Base-by-base conservation (phyloP, 1,139 yeast genomes). In the Protomyces inouyei region DNA sequence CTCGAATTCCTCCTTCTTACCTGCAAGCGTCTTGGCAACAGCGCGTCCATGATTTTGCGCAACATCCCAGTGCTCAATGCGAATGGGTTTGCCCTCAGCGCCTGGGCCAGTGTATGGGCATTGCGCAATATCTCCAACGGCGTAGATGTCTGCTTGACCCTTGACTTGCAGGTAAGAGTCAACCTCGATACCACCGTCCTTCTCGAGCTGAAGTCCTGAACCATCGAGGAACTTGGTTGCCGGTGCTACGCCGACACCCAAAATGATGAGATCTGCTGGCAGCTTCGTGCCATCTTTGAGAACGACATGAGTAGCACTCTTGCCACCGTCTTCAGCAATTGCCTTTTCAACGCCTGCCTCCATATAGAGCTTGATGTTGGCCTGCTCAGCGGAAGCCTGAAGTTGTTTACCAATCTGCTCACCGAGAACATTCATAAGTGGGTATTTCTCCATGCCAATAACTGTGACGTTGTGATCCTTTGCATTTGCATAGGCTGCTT, bases 1-100 rank as follows among this genome's bases (percentile, higher is more conserved):
- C 23, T 56, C 57, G 57, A 64, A 66, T 4, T 65, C 28, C 38
- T 63, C 54, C 43, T 64, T 55, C 66, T 59, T 54, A 23, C 63
- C 55, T 3, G 66, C 40, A 25, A 66, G 45, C 16, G 55, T 55
- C 53, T 54, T 56, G 51, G 67, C 66, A 5, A 64, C 61, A 18
- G 60, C 65, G 43, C 66, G 66, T 35, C 65, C 66, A 21, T 51
- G 56, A 45, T 64, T 60, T 45, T 55, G 55, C 38, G 66, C 67
- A 10, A 66, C 67, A 48, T 64, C 61, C 67, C 67, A 66, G 54
- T 66, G 67, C 45, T 66, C 67, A 32, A 66, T 66, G 10, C 67
- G 61, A 54, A 60, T 64, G 25, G 28, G 61, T 28, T 51, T 54
- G 48, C 65, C 64, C 35, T 60, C 57, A 14, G 61, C 64, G n/a